Evolutionary conservation across 495 filamentous ascomycete species (phyloP), one percentile per base, ranked within the genome.

Genomic region (Aspergillus kassunensis): DNA sequence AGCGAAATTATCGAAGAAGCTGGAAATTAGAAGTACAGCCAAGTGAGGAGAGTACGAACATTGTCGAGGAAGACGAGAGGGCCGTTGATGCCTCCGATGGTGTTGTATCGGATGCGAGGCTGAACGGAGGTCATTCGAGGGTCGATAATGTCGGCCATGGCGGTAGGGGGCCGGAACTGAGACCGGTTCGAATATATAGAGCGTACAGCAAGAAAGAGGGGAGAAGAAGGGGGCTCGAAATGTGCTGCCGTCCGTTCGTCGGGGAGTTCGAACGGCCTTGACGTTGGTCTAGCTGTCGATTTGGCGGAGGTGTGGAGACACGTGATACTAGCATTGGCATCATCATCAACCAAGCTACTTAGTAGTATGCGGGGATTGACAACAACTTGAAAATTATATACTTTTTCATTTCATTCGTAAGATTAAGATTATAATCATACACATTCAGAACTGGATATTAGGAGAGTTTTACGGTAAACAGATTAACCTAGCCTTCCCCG

Each of bases 11-110:
- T 3, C 19, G 30, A 16, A 33, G 18, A 24, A 49, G 13, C 33
- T 19, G 20, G 12, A 27, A 1, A 11, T 12, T 11, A 44, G 18
- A 21, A 7, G 29, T 12, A 33, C 39, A 23, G 30, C 23, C 33
- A 11, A 27, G 15, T 15, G 13, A 15, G 23, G 24, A 31, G 27
- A 30, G 59, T 24, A 58, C 80, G 64, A 67, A 96, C 91, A 79
- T 95, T 90, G 64, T 97, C 95, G 43, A 99, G 80, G 68, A 99
- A 89, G 61, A 99, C 93, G 71, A 97, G 81, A 47, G 93, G 93
- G 41, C 93, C 95, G 74, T 97, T 99, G 70, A 97, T 88, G 72
- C 91, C 95, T 69, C 89, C 88, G 68, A 99, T 90, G 55, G 93
- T 99, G 77, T 99, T 99, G 79, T 99, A 99, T 53, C 88, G 81